phyloP scores from a whole-genome alignment of 2,329 filamentous ascomycete genomes.

The Tolypocladium guangdongense region DNA sequence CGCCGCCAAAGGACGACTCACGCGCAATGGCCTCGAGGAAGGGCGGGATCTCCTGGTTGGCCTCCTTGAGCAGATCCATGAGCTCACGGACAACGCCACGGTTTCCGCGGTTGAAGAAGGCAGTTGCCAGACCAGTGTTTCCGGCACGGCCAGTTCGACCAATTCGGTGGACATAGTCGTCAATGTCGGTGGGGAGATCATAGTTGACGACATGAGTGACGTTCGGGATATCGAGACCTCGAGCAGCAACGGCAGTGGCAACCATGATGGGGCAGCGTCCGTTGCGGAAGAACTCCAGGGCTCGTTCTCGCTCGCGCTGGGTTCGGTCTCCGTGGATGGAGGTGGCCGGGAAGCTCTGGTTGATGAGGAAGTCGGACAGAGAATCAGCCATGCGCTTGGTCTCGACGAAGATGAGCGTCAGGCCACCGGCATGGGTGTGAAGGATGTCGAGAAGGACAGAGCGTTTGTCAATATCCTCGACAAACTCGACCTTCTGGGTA shows the following conservation, averaged over 20 bases:
- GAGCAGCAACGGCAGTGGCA: constrained; percentile 89
- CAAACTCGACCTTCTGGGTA: constrained; percentile 96
- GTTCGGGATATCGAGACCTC: constrained; percentile 87
- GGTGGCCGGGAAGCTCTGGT: constrained; percentile 95
- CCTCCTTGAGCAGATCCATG: constrained; percentile 95
- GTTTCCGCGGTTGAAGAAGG: constrained; percentile 99
- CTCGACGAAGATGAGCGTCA: constrained; percentile 97
- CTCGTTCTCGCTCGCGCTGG: constrained; percentile 96
- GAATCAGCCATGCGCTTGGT: constrained; percentile 99
- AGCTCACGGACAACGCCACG: constrained; percentile 94
- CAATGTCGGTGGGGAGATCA: constrained; percentile 96
- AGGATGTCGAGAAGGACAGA: constrained; percentile 95
- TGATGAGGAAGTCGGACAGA: constrained; percentile 94
- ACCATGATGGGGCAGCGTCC: constrained; percentile 93
- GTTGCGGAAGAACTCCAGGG: constrained; percentile 94
- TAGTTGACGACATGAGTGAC: constrained; percentile 98
- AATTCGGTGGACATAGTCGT: constrained; percentile 98
- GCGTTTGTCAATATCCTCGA: constrained; percentile 94
- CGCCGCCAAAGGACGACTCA: constrained; percentile 78
- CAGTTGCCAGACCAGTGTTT: constrained; percentile 96
- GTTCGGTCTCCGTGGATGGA: constrained; percentile 98
- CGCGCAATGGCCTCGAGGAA: constrained; percentile 98
- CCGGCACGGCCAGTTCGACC: constrained; percentile 99
- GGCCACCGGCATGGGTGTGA: constrained; percentile 79
- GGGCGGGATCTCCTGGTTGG: constrained; percentile 87